Evolutionary conservation across 2,329 filamentous ascomycete species (phyloP).

Genomic region (Ophiostoma quercus): DNA sequence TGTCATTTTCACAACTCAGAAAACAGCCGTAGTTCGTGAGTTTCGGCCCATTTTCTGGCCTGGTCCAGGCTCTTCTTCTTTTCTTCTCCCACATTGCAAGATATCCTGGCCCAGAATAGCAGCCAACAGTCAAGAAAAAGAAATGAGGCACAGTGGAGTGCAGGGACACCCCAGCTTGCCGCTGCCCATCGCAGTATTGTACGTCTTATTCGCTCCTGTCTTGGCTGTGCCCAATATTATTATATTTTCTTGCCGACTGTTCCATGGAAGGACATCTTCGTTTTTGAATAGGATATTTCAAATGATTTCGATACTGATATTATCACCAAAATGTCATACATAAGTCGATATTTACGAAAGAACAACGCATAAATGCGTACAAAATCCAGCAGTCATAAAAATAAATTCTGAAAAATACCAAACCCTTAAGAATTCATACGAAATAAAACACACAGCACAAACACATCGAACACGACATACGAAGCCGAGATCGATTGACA

Average conservation of each 20-base stretch:
- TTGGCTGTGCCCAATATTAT: background rate
- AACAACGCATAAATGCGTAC: too few relatives aligned
- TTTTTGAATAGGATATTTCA: background rate
- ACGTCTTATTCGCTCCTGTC: background rate
- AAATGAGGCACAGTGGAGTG: conserved; percentile 3
- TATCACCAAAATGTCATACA: too few relatives aligned
- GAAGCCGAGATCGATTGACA: background rate
- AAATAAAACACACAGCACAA: too few relatives aligned
- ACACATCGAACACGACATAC: too few relatives aligned
- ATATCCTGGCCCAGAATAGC: background rate
- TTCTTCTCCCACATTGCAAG: background rate
- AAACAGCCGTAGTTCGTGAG: background rate
- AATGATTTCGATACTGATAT: too few relatives aligned
- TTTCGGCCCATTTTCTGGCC: conserved; percentile 5
- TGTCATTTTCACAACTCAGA: conserved; percentile 12
- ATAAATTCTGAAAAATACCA: too few relatives aligned
- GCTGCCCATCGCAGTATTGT: background rate
- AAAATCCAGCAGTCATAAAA: too few relatives aligned
- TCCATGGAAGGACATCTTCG: background rate
- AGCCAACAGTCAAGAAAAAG: conserved; percentile 5
- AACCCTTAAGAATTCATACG: too few relatives aligned
- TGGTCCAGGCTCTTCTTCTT: conserved; percentile 2
- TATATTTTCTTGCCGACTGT: background rate
- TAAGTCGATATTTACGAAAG: too few relatives aligned
- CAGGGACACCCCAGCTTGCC: conserved; percentile 2